A percentile compares a stretch with the other conserved stretches of the same genome.
phyloP scores from a whole-genome alignment of 1,284 basidiomycete genomes.

The Ceratorhiza oryzae-sativae region DNA sequence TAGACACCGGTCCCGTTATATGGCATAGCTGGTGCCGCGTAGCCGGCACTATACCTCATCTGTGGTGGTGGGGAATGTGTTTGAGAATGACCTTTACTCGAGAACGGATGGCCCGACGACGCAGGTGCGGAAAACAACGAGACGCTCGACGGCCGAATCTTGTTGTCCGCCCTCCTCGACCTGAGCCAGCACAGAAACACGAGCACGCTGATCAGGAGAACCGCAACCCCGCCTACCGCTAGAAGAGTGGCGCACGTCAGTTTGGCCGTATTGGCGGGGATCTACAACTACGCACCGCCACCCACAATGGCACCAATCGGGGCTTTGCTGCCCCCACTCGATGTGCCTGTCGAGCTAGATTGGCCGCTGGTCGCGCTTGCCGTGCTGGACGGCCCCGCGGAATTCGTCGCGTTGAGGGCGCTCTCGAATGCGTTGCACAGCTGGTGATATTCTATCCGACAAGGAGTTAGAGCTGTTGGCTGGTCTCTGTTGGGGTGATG shows the following conservation, averaged over 20 bases:
- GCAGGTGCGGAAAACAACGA: constrained; percentile 20
- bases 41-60: background rate
- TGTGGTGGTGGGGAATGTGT: background rate
- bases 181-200: constrained; percentile 3
- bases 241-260: background rate
- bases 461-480: background rate
- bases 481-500: background rate
- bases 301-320: constrained; percentile 34
- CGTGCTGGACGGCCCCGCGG: background rate
- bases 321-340: background rate
- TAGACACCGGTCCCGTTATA: constrained; percentile 9
- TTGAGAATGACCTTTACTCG: constrained; percentile 1
- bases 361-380: background rate
- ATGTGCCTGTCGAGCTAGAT: background rate
- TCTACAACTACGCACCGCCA: constrained; percentile 4
- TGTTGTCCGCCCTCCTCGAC: background rate
- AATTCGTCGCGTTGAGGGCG: constrained; percentile 11
- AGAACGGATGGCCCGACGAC: constrained; percentile 12
- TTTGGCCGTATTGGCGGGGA: background rate
- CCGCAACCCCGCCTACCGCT: constrained; percentile 14
- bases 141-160: constrained; percentile 8
- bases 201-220: background rate
- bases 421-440: constrained; percentile 3
- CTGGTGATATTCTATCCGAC: constrained; percentile 7
- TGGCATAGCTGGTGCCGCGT: constrained; percentile 8